Evolutionary conservation across 495 filamentous ascomycete species (phyloP).

Genomic region (Penicillium diatomitis): DNA sequence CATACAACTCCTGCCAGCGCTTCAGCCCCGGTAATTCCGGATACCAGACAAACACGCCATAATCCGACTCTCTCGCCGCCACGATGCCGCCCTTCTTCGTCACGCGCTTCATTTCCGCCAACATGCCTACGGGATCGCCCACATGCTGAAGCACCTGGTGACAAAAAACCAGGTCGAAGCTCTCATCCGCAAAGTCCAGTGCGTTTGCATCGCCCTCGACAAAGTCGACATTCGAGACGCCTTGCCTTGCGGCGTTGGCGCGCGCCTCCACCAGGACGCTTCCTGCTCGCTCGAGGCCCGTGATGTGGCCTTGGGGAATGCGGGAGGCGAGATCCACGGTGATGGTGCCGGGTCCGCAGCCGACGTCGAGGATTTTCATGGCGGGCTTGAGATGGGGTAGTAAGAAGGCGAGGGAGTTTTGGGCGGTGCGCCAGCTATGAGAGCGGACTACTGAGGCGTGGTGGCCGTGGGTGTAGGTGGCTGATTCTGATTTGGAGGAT

Average conservation of each 20-base stretch:
- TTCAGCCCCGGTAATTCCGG: conserved; percentile 33
- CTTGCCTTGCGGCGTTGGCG: conserved; percentile 19
- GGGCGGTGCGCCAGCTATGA: conserved; percentile 41
- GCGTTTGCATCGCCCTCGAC: conserved; percentile 34
- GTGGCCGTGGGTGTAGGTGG: conserved; percentile 43
- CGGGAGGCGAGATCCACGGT: conserved; percentile 41
- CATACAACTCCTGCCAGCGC: conserved; percentile 32
- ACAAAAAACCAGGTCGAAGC: conserved; percentile 48
- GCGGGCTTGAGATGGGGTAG: conserved; percentile 36
- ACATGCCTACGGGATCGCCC: conserved; percentile 25
- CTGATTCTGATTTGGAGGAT: conserved; percentile 18
- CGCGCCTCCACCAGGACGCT: conserved; percentile 29
- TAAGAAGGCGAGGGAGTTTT: conserved; percentile 40
- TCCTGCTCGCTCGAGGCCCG: conserved; percentile 29
- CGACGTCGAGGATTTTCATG: conserved; percentile 47
- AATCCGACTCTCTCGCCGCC: conserved; percentile 39
- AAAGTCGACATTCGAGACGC: conserved; percentile 38
- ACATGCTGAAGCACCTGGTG: conserved; percentile 49
- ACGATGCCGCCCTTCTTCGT: conserved; percentile 43
- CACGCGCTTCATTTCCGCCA: conserved; percentile 43
- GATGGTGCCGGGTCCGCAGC: conserved; percentile 51
- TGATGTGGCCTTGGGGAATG: conserved; percentile 38
- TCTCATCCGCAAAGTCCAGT: conserved; percentile 33
- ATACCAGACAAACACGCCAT: conserved; percentile 33
- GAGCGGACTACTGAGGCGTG: conserved; percentile 37